These are phyloP conservation scores for Starmerella tilneyi DNA, from an alignment of 805 yeast genomes.

Conservation along the genomic window DNA sequence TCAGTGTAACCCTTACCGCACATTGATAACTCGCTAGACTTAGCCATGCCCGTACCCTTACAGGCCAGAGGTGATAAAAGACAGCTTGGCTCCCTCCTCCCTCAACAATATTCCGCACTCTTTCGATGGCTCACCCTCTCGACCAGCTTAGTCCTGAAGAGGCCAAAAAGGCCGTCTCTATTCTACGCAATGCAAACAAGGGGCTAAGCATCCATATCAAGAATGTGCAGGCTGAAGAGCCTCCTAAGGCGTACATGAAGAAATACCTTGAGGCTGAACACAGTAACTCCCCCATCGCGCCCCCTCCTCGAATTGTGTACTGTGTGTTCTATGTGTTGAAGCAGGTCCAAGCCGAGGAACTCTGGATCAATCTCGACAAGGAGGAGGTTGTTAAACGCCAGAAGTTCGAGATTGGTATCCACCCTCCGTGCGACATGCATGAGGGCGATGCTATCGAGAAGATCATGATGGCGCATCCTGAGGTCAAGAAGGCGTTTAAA, in stretches of 20 bases:
- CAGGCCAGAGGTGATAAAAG: too few relatives aligned
- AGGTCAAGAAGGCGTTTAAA: constrained; percentile 73
- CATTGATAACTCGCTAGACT: too few relatives aligned
- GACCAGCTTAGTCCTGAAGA: constrained; percentile 30
- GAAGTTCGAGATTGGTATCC: constrained; percentile 47
- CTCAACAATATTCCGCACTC: too few relatives aligned
- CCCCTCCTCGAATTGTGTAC: constrained; percentile 59
- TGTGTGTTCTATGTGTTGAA: constrained; percentile 53
- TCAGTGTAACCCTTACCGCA: too few relatives aligned
- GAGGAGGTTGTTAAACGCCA: constrained; percentile 52
- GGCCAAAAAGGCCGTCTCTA: constrained; percentile 25
- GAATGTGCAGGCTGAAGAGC: constrained; percentile 40
- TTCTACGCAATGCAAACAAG: constrained; percentile 25
- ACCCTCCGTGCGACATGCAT: constrained; percentile 63
- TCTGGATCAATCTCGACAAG: constrained; percentile 53
- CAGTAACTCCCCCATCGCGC: constrained; percentile 38
- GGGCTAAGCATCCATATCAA: constrained; percentile 30
- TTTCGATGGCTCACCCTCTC: constrained; percentile 27
- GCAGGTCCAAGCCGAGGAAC: constrained; percentile 47
- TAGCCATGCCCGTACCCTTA: too few relatives aligned
- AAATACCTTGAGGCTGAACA: constrained; percentile 59
- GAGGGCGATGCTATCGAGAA: constrained; percentile 19
- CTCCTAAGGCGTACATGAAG: constrained; percentile 65
- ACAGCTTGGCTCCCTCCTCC: too few relatives aligned
- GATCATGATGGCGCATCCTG: constrained; percentile 58